phyloP scores from a whole-genome alignment of 2,329 filamentous ascomycete species.

The Beauveria brongniartii region DNA sequence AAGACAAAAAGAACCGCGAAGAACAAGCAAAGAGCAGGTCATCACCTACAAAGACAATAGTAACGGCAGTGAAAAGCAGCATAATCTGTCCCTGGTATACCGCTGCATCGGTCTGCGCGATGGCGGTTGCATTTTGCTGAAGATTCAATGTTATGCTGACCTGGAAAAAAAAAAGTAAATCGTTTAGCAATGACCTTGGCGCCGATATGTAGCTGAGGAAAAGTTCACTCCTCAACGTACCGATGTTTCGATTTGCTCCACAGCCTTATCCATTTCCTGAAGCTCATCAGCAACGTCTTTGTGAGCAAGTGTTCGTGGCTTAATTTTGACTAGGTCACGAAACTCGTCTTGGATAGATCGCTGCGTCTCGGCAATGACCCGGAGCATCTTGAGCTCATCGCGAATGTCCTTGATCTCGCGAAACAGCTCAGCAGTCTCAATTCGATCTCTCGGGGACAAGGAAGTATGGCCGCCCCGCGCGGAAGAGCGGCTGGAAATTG shows the following conservation, averaged over 20 bases:
- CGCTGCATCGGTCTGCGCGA: conserved; percentile 10
- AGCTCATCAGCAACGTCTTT: conserved; percentile 11
- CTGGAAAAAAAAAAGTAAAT: neutral
- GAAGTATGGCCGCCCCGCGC: neutral
- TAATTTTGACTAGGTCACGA: neutral
- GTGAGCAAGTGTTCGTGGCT: neutral
- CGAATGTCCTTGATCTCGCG: conserved; percentile 19
- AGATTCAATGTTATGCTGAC: conserved; percentile 9
- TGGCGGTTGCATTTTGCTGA: conserved; percentile 14
- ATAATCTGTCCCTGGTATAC: conserved; percentile 13
- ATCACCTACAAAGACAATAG: conserved; percentile 15
- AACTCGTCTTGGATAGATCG: conserved; percentile 6
- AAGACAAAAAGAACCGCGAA: neutral
- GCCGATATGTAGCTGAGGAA: too few species aligned
- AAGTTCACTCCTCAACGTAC: neutral
- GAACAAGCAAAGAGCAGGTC: neutral
- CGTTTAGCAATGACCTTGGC: too few species aligned
- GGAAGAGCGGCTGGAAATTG: neutral
- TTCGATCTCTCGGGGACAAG: neutral
- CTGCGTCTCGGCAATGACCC: conserved; percentile 12
- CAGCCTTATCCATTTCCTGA: conserved; percentile 14
- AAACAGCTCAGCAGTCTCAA: conserved; percentile 7
- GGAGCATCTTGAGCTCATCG: conserved; percentile 18
- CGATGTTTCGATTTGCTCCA: conserved; percentile 13
- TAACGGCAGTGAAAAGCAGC: conserved; percentile 15